Conservation (phyloP, 2,329 filamentous ascomycete genomes). For the Apiospora pterosperma region DNA sequence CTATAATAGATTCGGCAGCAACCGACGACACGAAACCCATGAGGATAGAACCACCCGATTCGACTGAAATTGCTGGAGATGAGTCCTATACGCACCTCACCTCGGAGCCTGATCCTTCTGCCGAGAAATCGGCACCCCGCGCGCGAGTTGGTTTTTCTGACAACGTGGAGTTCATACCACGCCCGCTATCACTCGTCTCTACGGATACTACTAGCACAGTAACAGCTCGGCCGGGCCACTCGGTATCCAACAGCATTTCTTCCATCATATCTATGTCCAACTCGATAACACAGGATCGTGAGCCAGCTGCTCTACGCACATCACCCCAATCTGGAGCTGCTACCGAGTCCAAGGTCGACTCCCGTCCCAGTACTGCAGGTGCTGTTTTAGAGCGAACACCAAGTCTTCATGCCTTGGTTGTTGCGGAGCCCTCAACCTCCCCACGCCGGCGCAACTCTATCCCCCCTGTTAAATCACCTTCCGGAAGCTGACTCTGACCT, state of each 20-base stretch:
- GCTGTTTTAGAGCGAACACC: constrained; percentile 59
- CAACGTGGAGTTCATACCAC: constrained; percentile 76
- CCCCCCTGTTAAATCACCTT: constrained; percentile 46
- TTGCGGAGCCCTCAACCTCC: constrained; percentile 27
- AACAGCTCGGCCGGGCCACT: constrained; percentile 67
- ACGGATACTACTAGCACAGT: constrained; percentile 78
- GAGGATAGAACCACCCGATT: background rate
- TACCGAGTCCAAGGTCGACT: constrained; percentile 34
- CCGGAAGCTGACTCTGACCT: constrained; percentile 30
- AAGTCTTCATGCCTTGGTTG: constrained; percentile 28
- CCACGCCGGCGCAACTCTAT: constrained; percentile 57
- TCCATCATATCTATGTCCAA: constrained; percentile 65
- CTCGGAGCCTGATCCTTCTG: constrained; percentile 14
- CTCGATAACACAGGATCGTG: constrained; percentile 37
- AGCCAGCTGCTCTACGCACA: constrained; percentile 31
- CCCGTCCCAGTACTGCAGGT: constrained; percentile 67
- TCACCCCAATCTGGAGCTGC: constrained; percentile 36
- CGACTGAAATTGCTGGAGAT: constrained; percentile 13
- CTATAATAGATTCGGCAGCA: background rate
- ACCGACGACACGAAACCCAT: background rate
- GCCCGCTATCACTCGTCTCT: constrained; percentile 79
- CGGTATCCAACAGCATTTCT: constrained; percentile 74
- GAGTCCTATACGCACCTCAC: constrained; percentile 20
- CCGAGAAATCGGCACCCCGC: constrained; percentile 40
- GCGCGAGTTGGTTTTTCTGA: constrained; percentile 81